These are phyloP conservation scores for Aspergillus sp. DNA, from an alignment of 2,329 filamentous ascomycete genomes.

Conservation along the genomic window DNA sequence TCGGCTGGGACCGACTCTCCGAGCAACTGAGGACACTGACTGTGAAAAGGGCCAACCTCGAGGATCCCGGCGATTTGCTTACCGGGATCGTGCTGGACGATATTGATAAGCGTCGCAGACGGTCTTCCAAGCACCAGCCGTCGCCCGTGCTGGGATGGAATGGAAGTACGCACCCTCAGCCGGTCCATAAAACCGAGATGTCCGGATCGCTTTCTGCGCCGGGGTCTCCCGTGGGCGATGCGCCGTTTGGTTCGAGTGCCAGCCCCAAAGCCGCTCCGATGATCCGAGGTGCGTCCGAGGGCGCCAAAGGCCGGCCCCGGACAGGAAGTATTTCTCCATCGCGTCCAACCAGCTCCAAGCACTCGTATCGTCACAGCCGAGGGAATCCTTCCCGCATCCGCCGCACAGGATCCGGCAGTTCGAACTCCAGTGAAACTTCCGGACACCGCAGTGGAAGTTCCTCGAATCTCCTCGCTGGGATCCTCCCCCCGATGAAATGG, in stretches of 20 bases:
- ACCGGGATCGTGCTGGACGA: constrained; percentile 94
- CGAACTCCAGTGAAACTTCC: constrained; percentile 69
- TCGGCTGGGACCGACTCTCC: constrained; percentile 90
- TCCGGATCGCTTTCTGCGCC: constrained; percentile 68
- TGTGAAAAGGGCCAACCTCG: constrained; percentile 80
- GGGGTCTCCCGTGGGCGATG: constrained; percentile 57
- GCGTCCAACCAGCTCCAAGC: constrained; percentile 72
- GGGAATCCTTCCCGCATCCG: constrained; percentile 70
- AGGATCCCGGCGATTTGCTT: constrained; percentile 85
- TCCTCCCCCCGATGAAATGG: constrained; percentile 86
- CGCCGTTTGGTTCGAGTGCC: constrained; percentile 46
- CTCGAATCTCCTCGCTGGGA: constrained; percentile 70
- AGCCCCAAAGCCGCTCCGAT: constrained; percentile 48
- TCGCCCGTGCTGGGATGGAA: constrained; percentile 73
- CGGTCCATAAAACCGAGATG: constrained; percentile 63
- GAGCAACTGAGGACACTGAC: constrained; percentile 89
- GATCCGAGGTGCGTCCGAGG: constrained; percentile 59
- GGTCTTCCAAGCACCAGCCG: constrained; percentile 80
- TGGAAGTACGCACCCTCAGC: constrained; percentile 55
- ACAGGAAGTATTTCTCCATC: constrained; percentile 78
- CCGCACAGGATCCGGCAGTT: constrained; percentile 88
- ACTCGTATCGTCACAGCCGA: constrained; percentile 63
- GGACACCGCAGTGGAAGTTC: constrained; percentile 63
- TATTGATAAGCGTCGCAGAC: constrained; percentile 84
- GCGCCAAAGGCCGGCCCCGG: constrained; percentile 38